phyloP scores from a whole-genome alignment of 2,329 filamentous ascomycete species.

The Penicillium sp. region DNA sequence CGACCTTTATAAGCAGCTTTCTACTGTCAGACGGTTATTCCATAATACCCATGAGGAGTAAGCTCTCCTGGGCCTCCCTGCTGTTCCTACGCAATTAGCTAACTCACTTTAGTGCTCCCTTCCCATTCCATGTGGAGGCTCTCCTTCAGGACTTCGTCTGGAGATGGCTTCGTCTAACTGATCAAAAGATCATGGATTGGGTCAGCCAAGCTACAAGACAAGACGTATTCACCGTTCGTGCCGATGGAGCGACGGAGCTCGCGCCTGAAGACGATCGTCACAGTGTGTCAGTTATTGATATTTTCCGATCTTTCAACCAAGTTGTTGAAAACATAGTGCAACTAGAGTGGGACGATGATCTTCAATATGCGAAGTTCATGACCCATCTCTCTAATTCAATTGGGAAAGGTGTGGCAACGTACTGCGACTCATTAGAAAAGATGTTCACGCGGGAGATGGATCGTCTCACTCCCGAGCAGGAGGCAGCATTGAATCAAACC shows the following conservation, averaged over 20 bases:
- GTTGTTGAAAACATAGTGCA: conserved; percentile 81
- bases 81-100: conserved; percentile 4
- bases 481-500: conserved; percentile 72
- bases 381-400: conserved; percentile 85
- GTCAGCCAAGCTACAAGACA: conserved; percentile 89
- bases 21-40: conserved; percentile 80
- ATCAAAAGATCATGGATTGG: conserved; percentile 74
- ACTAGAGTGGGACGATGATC: conserved; percentile 87
- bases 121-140: conserved; percentile 84
- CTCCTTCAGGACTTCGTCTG: conserved; percentile 89
- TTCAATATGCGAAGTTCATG: conserved; percentile 96
- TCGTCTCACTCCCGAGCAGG: conserved; percentile 79
- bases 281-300: conserved; percentile 88
- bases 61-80: conserved; percentile 11
- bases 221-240: conserved; percentile 77
- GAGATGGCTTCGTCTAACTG: conserved; percentile 85
- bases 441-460: conserved; percentile 92
- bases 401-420: conserved; percentile 75
- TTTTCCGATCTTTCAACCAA: conserved; percentile 92
- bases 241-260: conserved; percentile 60
- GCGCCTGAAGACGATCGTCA: conserved; percentile 79
- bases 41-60: conserved; percentile 66
- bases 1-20: conserved; percentile 83
- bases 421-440: conserved; percentile 87
- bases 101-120: conserved; percentile 52